Conservation (phyloP, 1,139 yeast genomes). For the Yamadazyma conglobata region DNA sequence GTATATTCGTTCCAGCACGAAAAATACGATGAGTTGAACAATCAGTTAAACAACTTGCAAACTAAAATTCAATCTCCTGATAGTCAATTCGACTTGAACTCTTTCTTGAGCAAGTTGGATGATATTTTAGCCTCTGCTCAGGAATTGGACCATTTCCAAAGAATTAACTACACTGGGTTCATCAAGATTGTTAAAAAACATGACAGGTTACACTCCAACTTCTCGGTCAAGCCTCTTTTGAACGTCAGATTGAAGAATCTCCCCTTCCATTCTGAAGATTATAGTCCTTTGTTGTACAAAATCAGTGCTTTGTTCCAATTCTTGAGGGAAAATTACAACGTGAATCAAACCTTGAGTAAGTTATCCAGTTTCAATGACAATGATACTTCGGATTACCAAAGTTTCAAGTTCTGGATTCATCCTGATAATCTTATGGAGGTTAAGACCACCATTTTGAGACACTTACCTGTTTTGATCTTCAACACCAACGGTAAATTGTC, state of each 20-base stretch:
- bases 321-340: conserved; percentile 61
- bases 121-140: conserved; percentile 70
- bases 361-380: conserved; percentile 46
- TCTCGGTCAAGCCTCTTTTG: conserved; percentile 82
- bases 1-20: conserved; percentile 84
- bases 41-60: conserved; percentile 63
- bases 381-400: conserved; percentile 59
- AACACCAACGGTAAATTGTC: conserved; percentile 39
- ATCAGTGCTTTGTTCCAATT: conserved; percentile 78
- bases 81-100: conserved; percentile 47
- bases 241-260: conserved; percentile 82
- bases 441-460: conserved; percentile 88
- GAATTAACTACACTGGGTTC: conserved; percentile 92
- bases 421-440: conserved; percentile 97
- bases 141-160: conserved; percentile 83
- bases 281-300: conserved; percentile 84
- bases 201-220: conserved; percentile 82
- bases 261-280: conserved; percentile 94
- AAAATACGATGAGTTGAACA: conserved; percentile 68
- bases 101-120: conserved; percentile 67
- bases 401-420: conserved; percentile 92
- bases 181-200: conserved; percentile 93
- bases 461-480: conserved; percentile 86
- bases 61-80: conserved; percentile 28
- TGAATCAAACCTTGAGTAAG: conserved; percentile 39